Evolutionary conservation across 768 basidiomycete genomes (phyloP), one percentile per base, ranked within the genome.

Genomic region (Lactarius trivialis): DNA sequence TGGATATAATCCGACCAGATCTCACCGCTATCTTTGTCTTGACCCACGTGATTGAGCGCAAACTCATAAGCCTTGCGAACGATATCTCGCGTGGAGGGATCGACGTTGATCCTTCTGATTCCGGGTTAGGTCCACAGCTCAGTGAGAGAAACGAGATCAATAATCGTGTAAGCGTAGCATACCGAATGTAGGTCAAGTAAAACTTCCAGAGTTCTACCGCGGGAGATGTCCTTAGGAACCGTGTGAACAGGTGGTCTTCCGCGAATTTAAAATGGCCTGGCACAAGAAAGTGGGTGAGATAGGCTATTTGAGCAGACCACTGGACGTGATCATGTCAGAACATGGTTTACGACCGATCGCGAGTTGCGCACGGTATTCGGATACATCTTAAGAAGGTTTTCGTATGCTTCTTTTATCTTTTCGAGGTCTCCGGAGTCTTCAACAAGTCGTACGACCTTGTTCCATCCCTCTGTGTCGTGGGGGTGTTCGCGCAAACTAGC

Each of bases 1-100:
- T 88, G 84, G 70, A 98, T 89, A 70, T 95, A 98, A 69, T 98
- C 95, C 60, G 78, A 81, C 95, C 96, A 98, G 39, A 99, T 92
- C 58, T 89, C 85, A 9, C 89, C 91, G 58, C 91, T 89, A 64
- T 95, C 91, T 68, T 91, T 89, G 74, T 98, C 96, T 71, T 90
- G 87, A 19, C 94, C 94, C 51, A 97, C 85, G 65, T 93, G 83
- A 68, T 84, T 85, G 57, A 98, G 78, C 0, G 94, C 94, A 70
- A 92, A 97, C 71, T 98, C 95, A 72, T 94, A 98, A 14, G 94
- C 91, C 68, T 91, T 88, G 43, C 85, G 83, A 64, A 98, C 84
- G 19, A 82, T 84, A 45, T 91, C 87, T 59, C 94, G 84, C 49
- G 86, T 84, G 34, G 76, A 74, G 0, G 88, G 82, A 30, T 81